Evolutionary conservation across 2,329 filamentous ascomycete genomes (phyloP).

Genomic region (Epichloe typhina): DNA sequence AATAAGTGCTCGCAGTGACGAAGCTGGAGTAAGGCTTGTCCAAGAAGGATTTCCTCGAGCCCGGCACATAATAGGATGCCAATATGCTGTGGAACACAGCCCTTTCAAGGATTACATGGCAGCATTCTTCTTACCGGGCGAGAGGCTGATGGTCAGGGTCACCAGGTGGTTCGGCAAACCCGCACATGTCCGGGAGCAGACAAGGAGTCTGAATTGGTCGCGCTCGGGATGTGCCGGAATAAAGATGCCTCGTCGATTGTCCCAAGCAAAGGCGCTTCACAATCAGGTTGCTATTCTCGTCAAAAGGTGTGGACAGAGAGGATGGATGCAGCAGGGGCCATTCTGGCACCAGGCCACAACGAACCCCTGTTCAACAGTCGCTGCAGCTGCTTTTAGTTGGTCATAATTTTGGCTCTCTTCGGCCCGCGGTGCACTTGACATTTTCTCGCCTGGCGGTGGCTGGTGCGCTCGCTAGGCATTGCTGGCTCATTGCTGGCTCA

Average conservation of each 20-base stretch:
- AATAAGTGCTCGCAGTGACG: background rate
- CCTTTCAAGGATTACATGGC: background rate
- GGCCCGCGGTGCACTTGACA: background rate
- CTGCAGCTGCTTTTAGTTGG: background rate
- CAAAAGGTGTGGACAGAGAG: background rate
- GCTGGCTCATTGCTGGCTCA: background rate
- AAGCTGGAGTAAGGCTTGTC: background rate
- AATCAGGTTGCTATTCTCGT: background rate
- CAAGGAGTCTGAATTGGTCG: background rate
- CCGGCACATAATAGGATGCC: background rate
- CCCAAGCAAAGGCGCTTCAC: background rate
- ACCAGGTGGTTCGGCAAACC: background rate
- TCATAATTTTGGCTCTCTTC: background rate
- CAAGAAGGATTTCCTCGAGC: background rate
- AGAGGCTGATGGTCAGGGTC: background rate
- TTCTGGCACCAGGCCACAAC: background rate
- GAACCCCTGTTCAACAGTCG: background rate
- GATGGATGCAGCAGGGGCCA: background rate
- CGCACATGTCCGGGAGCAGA: background rate
- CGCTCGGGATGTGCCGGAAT: background rate
- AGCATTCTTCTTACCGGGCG: background rate
- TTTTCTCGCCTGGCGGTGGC: background rate
- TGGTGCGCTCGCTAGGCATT: background rate
- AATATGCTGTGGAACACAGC: conserved; percentile 1
- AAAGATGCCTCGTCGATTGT: background rate